A percentile compares a stretch with the other conserved stretches of the same genome.
phyloP scores from a whole-genome alignment of 495 filamentous ascomycete genomes.

The Sphaerosporella brunnea region DNA sequence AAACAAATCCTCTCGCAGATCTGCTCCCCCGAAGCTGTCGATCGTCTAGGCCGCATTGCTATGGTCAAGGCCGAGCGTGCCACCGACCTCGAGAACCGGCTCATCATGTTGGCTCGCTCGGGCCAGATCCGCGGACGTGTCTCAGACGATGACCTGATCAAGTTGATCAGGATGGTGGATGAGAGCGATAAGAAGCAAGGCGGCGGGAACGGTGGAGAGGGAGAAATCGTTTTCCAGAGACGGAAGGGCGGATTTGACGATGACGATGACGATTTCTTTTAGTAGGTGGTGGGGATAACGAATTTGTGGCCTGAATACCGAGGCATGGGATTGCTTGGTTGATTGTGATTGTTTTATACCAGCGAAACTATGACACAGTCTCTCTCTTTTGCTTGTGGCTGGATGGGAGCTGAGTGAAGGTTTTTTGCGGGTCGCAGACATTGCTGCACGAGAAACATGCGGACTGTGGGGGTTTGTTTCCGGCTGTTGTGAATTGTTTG shows the following conservation, averaged over 20 bases:
- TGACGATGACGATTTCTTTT: constrained; percentile 44
- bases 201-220: constrained; percentile 50
- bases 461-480: no score
- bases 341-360: no score
- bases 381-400: no score
- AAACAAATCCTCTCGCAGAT: constrained; percentile 72
- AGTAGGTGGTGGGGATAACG: background rate
- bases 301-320: no score
- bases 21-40: constrained; percentile 80
- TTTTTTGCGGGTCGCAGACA: no score
- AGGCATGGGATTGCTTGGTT: no score
- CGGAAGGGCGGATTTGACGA: constrained; percentile 75
- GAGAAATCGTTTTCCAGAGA: constrained; percentile 69
- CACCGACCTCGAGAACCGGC: constrained; percentile 71
- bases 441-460: no score
- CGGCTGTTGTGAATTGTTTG: no score
- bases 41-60: constrained; percentile 83
- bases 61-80: constrained; percentile 89
- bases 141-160: constrained; percentile 83
- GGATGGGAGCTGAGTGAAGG: no score
- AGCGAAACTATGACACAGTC: no score
- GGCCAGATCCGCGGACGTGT: constrained; percentile 78
- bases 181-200: constrained; percentile 47
- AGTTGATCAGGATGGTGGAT: constrained; percentile 63
- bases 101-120: constrained; percentile 75